Conservation (phyloP, 768 basidiomycete species). For the Candolleomyces aberdarensis region DNA sequence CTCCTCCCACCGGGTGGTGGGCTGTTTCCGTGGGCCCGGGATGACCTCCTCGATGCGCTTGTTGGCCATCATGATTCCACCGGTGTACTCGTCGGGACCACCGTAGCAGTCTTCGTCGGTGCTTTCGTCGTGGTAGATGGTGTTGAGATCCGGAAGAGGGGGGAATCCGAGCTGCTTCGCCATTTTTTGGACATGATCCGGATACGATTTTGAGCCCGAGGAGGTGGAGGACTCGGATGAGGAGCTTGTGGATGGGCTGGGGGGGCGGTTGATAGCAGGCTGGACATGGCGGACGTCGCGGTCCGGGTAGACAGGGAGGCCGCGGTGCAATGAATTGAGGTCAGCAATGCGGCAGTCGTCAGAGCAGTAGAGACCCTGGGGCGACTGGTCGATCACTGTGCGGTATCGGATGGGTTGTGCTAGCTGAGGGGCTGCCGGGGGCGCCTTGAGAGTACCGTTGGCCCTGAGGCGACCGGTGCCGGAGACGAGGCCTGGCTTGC, state of each 20-base stretch:
- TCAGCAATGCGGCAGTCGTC: slow-evolving; percentile 70
- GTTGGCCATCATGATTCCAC: slow-evolving; percentile 63
- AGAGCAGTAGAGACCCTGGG: slow-evolving; percentile 83
- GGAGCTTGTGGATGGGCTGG: slow-evolving; percentile 19
- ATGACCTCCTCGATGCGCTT: slow-evolving; percentile 46
- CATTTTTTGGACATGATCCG: slow-evolving; percentile 7
- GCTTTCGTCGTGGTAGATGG: slow-evolving; percentile 26
- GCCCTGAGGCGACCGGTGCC: slow-evolving; percentile 64
- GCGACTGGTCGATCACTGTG: slow-evolving; percentile 74
- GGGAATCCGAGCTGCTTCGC: slow-evolving; percentile 39
- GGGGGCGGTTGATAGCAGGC: not conserved
- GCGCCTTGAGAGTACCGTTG: slow-evolving; percentile 50
- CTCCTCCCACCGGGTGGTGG: slow-evolving; percentile 21
- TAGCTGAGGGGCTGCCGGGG: slow-evolving; percentile 19
- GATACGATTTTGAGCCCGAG: not conserved
- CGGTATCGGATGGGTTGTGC: slow-evolving; percentile 42
- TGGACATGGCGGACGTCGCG: not conserved
- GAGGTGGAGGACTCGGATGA: slow-evolving; percentile 18
- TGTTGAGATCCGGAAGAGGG: slow-evolving; percentile 49
- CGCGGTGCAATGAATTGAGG: slow-evolving; percentile 28
- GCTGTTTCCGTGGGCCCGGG: slow-evolving; percentile 35
- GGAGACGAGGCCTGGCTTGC: slow-evolving; percentile 54
- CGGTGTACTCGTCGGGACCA: not conserved
- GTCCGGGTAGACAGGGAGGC: slow-evolving; percentile 28
- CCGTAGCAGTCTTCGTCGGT: slow-evolving; percentile 22